phyloP scores from a whole-genome alignment of 768 basidiomycete genomes.

The Xanthoconium purpureum region DNA sequence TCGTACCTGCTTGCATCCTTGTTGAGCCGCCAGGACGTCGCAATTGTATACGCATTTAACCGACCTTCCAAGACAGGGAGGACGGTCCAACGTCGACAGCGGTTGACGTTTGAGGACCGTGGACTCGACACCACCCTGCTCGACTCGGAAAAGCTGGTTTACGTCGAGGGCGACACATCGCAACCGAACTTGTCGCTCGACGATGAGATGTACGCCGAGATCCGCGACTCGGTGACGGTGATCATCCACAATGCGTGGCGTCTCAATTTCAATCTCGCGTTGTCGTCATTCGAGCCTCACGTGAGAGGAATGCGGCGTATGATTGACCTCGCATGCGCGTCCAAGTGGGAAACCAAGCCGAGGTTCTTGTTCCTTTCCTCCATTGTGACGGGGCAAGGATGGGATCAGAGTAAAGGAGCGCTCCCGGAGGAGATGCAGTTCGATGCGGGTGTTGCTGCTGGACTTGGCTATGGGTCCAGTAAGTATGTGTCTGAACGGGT shows the following conservation, averaged over 20 bases:
- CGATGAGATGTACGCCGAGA: conserved; percentile 11
- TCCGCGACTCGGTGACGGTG: background rate
- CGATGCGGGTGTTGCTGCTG: conserved; percentile 28
- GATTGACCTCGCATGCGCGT: conserved; percentile 33
- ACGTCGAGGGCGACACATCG: conserved; percentile 30
- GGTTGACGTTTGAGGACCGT: conserved; percentile 20
- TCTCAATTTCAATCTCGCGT: conserved; percentile 22
- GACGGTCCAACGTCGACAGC: conserved; percentile 19
- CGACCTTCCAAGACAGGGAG: conserved; percentile 14
- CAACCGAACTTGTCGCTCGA: conserved; percentile 26
- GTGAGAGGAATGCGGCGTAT: conserved; percentile 33
- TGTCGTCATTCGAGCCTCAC: conserved; percentile 32
- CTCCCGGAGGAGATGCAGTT: conserved; percentile 32
- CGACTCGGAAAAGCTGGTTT: conserved; percentile 23
- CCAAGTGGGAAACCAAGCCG: conserved; percentile 8
- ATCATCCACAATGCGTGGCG: background rate
- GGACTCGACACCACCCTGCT: conserved; percentile 27
- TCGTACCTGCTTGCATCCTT: conserved; percentile 36
- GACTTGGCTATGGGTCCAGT: conserved; percentile 34
- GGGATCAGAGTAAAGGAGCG: conserved; percentile 19
- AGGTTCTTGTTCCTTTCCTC: conserved; percentile 29
- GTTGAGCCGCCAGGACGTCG: conserved; percentile 33
- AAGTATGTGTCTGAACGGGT: conserved; percentile 32
- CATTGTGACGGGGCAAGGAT: conserved; percentile 13
- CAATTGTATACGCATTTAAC: conserved; percentile 28